phyloP scores from a whole-genome alignment of 1,284 basidiomycete genomes.

The Apiotrichum mycotoxinovorans region DNA sequence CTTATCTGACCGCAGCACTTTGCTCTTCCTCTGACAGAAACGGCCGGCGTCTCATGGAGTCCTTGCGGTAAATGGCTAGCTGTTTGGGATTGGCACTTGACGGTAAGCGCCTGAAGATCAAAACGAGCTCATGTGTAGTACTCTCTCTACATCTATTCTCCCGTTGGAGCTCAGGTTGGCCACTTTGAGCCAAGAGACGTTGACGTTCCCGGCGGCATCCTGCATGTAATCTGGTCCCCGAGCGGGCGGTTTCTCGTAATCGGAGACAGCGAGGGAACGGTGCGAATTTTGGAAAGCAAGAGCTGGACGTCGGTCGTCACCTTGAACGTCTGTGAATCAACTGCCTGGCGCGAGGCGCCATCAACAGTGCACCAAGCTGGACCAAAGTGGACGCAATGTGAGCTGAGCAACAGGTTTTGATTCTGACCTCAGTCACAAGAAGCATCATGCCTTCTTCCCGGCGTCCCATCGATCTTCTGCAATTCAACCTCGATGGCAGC shows the following conservation, averaged over 20 bases:
- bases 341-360: neutral
- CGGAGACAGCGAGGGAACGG: slow-evolving; percentile 6
- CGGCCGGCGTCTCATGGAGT: slow-evolving; percentile 72
- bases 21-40: slow-evolving; percentile 67
- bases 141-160: slow-evolving; percentile 69
- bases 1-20: slow-evolving; percentile 61
- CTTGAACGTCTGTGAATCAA: neutral
- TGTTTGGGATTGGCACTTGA: slow-evolving; percentile 74
- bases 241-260: slow-evolving; percentile 8
- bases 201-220: slow-evolving; percentile 54
- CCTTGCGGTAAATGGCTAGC: slow-evolving; percentile 76
- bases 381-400: slow-evolving; percentile 6
- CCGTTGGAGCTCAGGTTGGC: slow-evolving; percentile 65
- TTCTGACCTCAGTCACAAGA: neutral
- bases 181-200: slow-evolving; percentile 56
- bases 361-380: no score
- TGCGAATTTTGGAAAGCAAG: slow-evolving; percentile 14
- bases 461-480: slow-evolving; percentile 54
- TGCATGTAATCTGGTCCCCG: slow-evolving; percentile 74
- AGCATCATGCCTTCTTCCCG: neutral
- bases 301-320: slow-evolving; percentile 8
- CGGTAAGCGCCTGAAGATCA: slow-evolving; percentile 54
- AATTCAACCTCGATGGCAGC: slow-evolving; percentile 71
- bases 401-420: neutral
- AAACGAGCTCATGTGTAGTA: slow-evolving; percentile 62